A percentile compares a stretch with the other conserved stretches of the same genome.
Conservation (phyloP, 768 basidiomycete species). For the Lenzites betulinus region DNA sequence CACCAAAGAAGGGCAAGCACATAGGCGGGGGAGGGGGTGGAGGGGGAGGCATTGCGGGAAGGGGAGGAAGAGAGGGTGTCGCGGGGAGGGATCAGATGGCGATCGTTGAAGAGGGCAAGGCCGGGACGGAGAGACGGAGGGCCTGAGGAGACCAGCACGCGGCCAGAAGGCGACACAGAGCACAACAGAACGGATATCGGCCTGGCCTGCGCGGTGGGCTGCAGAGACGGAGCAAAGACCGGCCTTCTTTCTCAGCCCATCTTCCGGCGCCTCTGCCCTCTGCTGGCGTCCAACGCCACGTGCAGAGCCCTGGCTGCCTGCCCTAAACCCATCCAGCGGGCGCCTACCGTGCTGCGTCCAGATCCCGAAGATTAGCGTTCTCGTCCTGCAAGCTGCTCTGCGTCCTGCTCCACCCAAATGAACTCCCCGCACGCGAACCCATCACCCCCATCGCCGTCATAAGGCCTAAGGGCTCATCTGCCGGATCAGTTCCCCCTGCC, state of each 20-base stretch:
- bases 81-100: conserved; percentile 19
- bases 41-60: conserved; percentile 32
- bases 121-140: conserved; percentile 16
- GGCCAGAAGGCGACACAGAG: not conserved
- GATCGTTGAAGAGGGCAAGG: conserved; percentile 2
- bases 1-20: conserved; percentile 32
- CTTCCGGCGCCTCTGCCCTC: not conserved
- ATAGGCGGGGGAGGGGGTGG: conserved; percentile 34
- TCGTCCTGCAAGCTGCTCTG: not conserved
- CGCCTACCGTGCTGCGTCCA: not conserved
- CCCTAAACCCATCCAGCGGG: conserved; percentile 9
- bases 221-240: not conserved
- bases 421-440: not conserved
- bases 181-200: not conserved
- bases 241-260: too few species aligned
- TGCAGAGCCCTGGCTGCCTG: conserved; percentile 6
- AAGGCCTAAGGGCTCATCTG: not conserved
- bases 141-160: conserved; percentile 25
- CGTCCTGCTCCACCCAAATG: not conserved
- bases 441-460: not conserved
- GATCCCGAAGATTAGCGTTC: conserved; percentile 8
- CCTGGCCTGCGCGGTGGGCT: too few species aligned
- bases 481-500: not conserved
- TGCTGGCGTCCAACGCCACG: conserved; percentile 3
- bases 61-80: conserved; percentile 22